Evolutionary conservation across 140 eudicot species (phyloP), one percentile per base, ranked within the genome.

Genomic region (Senecio squalidus): DNA sequence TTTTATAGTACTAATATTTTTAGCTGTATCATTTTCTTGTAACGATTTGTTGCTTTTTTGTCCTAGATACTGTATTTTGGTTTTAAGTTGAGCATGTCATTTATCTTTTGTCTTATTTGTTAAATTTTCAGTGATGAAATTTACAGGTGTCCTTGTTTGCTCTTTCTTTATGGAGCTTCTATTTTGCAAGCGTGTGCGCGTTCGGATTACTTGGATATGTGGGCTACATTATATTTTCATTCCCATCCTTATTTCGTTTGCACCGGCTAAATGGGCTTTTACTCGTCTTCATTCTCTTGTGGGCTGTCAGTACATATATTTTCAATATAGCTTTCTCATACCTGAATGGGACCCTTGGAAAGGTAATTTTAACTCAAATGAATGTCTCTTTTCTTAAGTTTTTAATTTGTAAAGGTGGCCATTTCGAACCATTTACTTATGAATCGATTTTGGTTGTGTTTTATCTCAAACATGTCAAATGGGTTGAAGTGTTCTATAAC

Each of bases 121-220:
- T 62, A 77, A 77, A 64, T 27, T 74, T 78, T 75, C 68, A 67
- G 62, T 72, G 74, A 64, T 84, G 70, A 74, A 74, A 68, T 72
- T 84, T 76, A 71, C 91, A 88, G 96, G 80, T 91, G 55, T 83
- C 92, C 58, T 77, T 91, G 81, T 72, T 86, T 64, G 96, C 96
- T 48, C 92, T 86, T 48, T 81, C 96, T 13, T 91, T 80, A 51
- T 91, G 98, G 98, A 91, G 98, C 81, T 86, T 91, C 74, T 75
- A 84, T 59, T 91, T 81, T 79, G 94, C 94, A 26, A 91, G 98
- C 48, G 76, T 81, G 59, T 91, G 95, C 66, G 95, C 98, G 27
- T 81, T 91, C 75, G 98, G 91, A 58, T 84, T 91, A 54, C 94
- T 91, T 54, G 91, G 80, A 72, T 91, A 91, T 58, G 98, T 91